Base-by-base conservation (phyloP, 2,329 filamentous ascomycete species). In the Aureobasidium mangrovei region DNA sequence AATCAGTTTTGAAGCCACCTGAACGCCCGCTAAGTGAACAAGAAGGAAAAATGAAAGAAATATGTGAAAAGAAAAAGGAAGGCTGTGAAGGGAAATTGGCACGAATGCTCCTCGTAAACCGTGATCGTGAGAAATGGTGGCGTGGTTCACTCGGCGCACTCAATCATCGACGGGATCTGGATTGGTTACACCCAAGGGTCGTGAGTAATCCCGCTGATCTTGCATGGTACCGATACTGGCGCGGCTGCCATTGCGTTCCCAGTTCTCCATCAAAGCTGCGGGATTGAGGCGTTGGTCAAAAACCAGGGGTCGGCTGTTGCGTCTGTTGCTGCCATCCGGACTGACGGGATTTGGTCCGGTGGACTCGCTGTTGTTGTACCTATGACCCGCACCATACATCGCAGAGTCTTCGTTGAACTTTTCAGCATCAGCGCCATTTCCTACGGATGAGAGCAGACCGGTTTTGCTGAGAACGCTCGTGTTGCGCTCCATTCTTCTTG, bases 251-350 rank as follows among this genome's bases (percentile, higher is more conserved):
- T 75, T 77, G n/a, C 71, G 70, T 35, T 69, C 65, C 41, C 60
- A 60, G 42, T 74, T 68, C 35, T 67, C 68, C 61, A 75, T 72
- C 29, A 77, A 65, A 3, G 72, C 72, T 5, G 68, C 69, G 2
- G 74, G 74, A 55, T 77, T 77, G 27, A 77, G 66, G 27, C 74
- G 66, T 56, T 75, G 74, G 55, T 77, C 74, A 57, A 74, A 72
- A 32, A 76, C 66, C 55, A 74, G 61, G 2, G 73, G 73, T 53
- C 70, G 66, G 56, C 73, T 76, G 53, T 68, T 67, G 41, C 74
- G 55, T 28, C 48, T 55, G 36, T 55, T 56, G 6, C 31, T 35
- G 27, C 66, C 66, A 36, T 60, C 61, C 31, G 66, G 63, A 48
- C 61, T 64, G 26, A 65, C 59, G 2, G 60, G 60, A 24, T 55